Evolutionary conservation across 1,139 yeast species (phyloP).

Genomic region (Yamadazyma songkhlaensis): DNA sequence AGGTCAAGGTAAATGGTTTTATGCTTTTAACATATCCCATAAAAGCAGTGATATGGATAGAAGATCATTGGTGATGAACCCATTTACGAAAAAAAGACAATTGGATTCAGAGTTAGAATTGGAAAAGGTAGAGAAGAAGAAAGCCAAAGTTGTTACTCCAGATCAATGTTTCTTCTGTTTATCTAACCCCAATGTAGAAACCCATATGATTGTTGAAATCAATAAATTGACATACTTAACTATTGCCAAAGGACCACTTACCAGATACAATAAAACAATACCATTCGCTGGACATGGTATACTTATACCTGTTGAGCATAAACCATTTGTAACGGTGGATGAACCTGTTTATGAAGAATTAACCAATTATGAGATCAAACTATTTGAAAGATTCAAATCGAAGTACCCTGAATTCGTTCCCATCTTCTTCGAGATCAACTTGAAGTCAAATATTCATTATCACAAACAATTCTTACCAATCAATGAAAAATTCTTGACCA

Average conservation of each 20-base stretch:
- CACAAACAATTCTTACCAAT: slow-evolving; percentile 67
- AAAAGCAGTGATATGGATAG: slow-evolving; percentile 10
- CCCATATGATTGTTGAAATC: slow-evolving; percentile 78
- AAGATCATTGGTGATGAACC: slow-evolving; percentile 24
- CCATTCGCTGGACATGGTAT: slow-evolving; percentile 80
- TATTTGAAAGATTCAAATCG: slow-evolving; percentile 43
- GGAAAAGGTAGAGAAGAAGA: slow-evolving; percentile 13
- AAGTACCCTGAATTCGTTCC: slow-evolving; percentile 39
- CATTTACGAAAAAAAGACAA: slow-evolving; percentile 25
- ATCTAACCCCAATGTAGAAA: slow-evolving; percentile 73
- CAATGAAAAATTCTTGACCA: slow-evolving; percentile 32
- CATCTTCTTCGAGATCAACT: slow-evolving; percentile 60
- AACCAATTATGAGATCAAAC: slow-evolving; percentile 37
- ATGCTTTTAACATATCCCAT: slow-evolving; percentile 54
- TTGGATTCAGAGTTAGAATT: slow-evolving; percentile 6
- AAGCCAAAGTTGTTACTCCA: slow-evolving; percentile 45
- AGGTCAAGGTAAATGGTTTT: slow-evolving; percentile 68
- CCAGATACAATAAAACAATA: slow-evolving; percentile 42
- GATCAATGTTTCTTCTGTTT: slow-evolving; percentile 78
- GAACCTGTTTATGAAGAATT: slow-evolving; percentile 25
- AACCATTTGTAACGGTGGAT: slow-evolving; percentile 40
- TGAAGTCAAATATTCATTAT: slow-evolving; percentile 57
- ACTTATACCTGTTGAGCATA: slow-evolving; percentile 79
- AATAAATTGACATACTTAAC: slow-evolving; percentile 69
- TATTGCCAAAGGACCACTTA: slow-evolving; percentile 83